A percentile compares a stretch with the other conserved stretches of the same genome.
phyloP scores from a whole-genome alignment of 1,139 yeast species.

The Yamadazyma atmosphaerica region DNA sequence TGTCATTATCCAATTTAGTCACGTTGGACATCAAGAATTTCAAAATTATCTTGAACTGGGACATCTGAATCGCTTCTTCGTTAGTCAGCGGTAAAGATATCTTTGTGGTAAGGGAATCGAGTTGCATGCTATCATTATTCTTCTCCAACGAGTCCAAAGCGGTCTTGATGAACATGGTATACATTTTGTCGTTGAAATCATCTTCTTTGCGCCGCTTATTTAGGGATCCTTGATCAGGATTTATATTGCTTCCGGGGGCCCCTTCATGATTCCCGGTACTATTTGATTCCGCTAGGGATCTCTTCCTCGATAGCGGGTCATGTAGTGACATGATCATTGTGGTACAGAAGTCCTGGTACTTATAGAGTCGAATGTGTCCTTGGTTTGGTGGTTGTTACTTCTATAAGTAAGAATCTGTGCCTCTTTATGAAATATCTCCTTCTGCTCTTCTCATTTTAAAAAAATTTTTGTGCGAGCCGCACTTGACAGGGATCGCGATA shows the following conservation, averaged over 20 bases:
- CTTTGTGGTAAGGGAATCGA: constrained; percentile 39
- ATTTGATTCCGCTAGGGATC: constrained; percentile 15
- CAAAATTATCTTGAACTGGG: constrained; percentile 38
- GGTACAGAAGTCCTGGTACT: neutral
- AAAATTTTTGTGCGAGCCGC: constrained; percentile 15
- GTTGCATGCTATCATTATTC: constrained; percentile 41
- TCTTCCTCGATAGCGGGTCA: constrained; percentile 29
- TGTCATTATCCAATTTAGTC: constrained; percentile 38
- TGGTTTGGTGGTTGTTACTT: too few species aligned
- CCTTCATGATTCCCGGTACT: constrained; percentile 3
- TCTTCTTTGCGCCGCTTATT: constrained; percentile 11
- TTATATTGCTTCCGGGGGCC: neutral
- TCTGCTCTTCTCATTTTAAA: constrained; percentile 12
- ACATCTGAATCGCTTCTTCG: constrained; percentile 34
- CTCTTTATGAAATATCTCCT: too few species aligned
- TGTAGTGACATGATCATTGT: constrained; percentile 32
- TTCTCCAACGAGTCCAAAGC: constrained; percentile 71
- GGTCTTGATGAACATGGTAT: constrained; percentile 60
- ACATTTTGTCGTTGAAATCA: constrained; percentile 49
- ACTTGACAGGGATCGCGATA: constrained; percentile 4
- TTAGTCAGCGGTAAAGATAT: constrained; percentile 32
- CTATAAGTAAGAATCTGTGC: too few species aligned
- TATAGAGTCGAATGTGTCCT: too few species aligned
- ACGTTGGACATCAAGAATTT: constrained; percentile 35
- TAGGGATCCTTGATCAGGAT: constrained; percentile 4